These are phyloP conservation scores for Boletus vermiculosoides DNA, from an alignment of 768 basidiomycete genomes.

Conservation along the genomic window DNA sequence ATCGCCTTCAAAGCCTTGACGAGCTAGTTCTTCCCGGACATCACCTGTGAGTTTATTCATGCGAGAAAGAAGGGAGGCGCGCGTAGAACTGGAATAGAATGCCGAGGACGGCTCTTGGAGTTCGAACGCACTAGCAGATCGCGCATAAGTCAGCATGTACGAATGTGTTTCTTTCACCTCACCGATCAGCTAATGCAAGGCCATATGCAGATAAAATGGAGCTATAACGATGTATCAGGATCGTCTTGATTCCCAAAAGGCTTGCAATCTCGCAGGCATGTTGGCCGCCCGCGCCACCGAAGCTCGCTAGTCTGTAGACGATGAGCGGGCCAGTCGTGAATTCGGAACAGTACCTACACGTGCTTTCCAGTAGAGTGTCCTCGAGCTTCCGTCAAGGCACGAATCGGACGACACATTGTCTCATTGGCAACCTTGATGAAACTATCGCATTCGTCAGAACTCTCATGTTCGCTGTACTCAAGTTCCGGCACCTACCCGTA, in stretches of 20 bases:
- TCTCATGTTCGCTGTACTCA: no score
- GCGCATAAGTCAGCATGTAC: neutral
- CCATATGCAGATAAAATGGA: slow-evolving; percentile 94
- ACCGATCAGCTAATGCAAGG: slow-evolving; percentile 84
- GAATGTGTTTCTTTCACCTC: slow-evolving; percentile 8
- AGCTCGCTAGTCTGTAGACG: slow-evolving; percentile 65
- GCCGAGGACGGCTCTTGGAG: slow-evolving; percentile 87
- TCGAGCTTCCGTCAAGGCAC: slow-evolving; percentile 85
- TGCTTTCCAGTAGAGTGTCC: slow-evolving; percentile 83
- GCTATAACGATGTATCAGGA: slow-evolving; percentile 87
- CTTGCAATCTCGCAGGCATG: slow-evolving; percentile 92
- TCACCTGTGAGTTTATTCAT: slow-evolving; percentile 65
- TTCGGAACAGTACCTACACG: slow-evolving; percentile 35
- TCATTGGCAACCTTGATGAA: slow-evolving; percentile 97
- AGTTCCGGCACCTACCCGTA: slow-evolving; percentile 59
- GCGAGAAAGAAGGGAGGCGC: slow-evolving; percentile 53
- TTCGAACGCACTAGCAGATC: slow-evolving; percentile 65
- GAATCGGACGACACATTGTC: slow-evolving; percentile 93
- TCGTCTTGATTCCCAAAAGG: slow-evolving; percentile 81
- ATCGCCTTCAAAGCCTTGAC: slow-evolving; percentile 77
- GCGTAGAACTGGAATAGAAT: slow-evolving; percentile 64
- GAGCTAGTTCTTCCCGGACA: slow-evolving; percentile 64
- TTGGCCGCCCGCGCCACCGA: slow-evolving; percentile 89
- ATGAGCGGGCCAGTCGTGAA: neutral
- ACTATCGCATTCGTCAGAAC: slow-evolving; percentile 36